Conservation (phyloP, 495 filamentous ascomycete genomes). For the Penicillium argentinense region DNA sequence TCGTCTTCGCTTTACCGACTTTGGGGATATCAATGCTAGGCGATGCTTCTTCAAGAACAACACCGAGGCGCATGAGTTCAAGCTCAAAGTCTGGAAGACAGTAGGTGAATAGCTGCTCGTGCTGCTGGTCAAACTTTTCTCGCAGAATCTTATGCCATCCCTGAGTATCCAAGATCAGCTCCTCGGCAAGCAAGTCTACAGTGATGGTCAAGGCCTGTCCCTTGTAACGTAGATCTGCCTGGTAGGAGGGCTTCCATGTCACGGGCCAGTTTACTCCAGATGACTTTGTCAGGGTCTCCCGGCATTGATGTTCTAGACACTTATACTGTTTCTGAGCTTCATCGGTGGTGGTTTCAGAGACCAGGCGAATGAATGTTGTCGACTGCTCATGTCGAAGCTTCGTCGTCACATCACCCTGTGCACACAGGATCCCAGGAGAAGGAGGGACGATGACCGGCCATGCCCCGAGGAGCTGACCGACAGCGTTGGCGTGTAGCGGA, state of each 20-base stretch:
- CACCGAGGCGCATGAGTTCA: constrained; percentile 48
- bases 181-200: constrained; percentile 32
- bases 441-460: constrained; percentile 54
- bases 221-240: constrained; percentile 48
- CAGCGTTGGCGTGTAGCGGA: constrained; percentile 47
- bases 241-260: constrained; percentile 32
- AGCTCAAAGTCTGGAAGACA: constrained; percentile 41
- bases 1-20: constrained; percentile 24
- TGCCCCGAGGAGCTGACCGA: constrained; percentile 48
- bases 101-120: constrained; percentile 50
- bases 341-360: constrained; percentile 26
- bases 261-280: constrained; percentile 16
- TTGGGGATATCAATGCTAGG: constrained; percentile 36
- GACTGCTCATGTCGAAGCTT: constrained; percentile 47
- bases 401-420: constrained; percentile 50
- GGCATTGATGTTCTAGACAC: constrained; percentile 18
- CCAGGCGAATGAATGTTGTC: constrained; percentile 38
- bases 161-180: constrained; percentile 22
- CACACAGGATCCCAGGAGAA: constrained; percentile 50
- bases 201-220: constrained; percentile 50
- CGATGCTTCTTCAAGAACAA: constrained; percentile 42
- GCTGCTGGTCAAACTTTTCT: constrained; percentile 38
- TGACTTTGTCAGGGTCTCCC: constrained; percentile 18
- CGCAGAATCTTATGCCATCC: constrained; percentile 28
- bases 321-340: constrained; percentile 28